Base-by-base conservation (phyloP, 2,329 filamentous ascomycete genomes). In the Pseudocercospora eumusae region DNA sequence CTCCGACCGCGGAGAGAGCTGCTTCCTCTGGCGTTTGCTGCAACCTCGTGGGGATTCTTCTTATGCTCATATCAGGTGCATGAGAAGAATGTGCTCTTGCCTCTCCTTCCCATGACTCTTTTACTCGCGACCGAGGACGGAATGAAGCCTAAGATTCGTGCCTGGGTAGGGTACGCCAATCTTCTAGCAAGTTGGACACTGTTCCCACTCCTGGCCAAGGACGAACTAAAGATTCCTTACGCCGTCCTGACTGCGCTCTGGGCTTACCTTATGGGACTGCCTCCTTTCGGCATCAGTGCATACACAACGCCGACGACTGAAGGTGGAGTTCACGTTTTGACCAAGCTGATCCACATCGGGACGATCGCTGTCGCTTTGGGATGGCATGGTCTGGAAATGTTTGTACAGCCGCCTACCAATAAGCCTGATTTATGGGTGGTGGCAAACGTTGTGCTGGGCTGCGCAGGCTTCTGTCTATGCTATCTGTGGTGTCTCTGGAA, bases 31-130 rank as follows among this genome's bases (percentile, higher is more conserved):
- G 91, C 91, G 0, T 86, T 98, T 61, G 89, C 93, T 1, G 84
- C 90, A 1, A 92, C 91, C 0, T 90, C 93, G 1, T 99, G 95
- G 95, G 93, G 90, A 0, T 99, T 99, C 81, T 99, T 98, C 75
- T 82, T 99, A 15, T 98, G 96, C 79, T 96, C 92, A 70, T 99
- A 96, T 75, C 95, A 99, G 74, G 96, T 99, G 0, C 95, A 99
- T 72, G 95, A 99, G 79, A 99, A 99, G 83, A 97, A 93, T 68
- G 92, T 96, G 0, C 82, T 99, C 4, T 84, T 99, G 2, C 96
- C 95, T 0, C 81, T 99, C 52, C 85, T 98, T 74, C 95, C 95
- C 0, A 96, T 96, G 90, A 98, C 93, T 0, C 78, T 97, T 6
- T 82, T 98, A 4, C 82, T 99, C 42, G 90, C 90, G 15, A 88